Base-by-base conservation (phyloP, 805 yeast genomes). In the Millerago galiae region DNA sequence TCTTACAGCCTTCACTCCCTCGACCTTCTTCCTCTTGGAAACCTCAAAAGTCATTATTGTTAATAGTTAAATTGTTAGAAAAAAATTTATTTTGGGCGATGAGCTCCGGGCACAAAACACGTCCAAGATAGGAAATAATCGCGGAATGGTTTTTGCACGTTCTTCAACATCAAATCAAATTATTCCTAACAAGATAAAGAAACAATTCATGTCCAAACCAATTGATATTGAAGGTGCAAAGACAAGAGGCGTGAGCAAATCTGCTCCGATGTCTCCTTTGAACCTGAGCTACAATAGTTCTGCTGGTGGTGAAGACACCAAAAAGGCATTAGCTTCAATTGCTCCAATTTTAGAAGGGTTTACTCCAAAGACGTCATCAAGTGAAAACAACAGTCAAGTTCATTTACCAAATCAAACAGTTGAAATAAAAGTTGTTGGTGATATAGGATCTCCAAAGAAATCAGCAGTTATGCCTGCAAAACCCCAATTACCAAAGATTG, bases 281-380 rank as follows among this genome's bases (percentile, higher is more conserved):
- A 56, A 51, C 14, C 47, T 63, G 14, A 46, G 54, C 15, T 45
- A 37, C 10, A 40, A 41, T 32, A 46, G 35, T 35, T 43, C 55
- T 3, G 36, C 44, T 1, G 42, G 43, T 17, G 46, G 46, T 14
- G 58, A 51, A 38, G 60, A 62, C 21, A 63, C 64, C 27, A 70
- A 70, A 52, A 77, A 70, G 48, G 91, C 91, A 11, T 80, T 83
- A 69, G 90, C 86, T 10, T 74, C 87, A 0, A 77, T 84, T 35
- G 91, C 91, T 1, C 93, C 95, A 2, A 82, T 84, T 56, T 61
- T 85, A 33, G 89, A 81, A 56, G 70, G 77, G 1, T 85, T 82
- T 59, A 73, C 77, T 5, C 93, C 93, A 5, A 84, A 82, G 55
- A 74, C 89, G 1, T 74, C 82, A 1, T 70, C 77, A 4, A 66